Evolutionary conservation across 805 yeast species (phyloP), one percentile per base, ranked within the genome.

Genomic region (Kodamaea jinghongensis): DNA sequence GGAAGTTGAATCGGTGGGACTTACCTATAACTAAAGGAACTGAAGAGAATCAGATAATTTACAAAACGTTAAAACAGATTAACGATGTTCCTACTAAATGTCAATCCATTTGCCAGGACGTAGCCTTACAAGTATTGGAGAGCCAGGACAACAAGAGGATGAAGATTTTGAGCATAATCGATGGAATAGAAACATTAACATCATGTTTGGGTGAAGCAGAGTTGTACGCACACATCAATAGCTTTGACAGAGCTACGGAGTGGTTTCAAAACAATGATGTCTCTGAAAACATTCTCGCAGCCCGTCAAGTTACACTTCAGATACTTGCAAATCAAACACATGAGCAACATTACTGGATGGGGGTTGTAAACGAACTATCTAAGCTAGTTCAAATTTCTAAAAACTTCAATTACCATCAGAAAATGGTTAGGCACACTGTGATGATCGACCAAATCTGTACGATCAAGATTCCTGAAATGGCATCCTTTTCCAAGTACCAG

Each of bases 1-100:
- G 96, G 88, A 84, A 84, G 52, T 59, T 90, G 29, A 76, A 73
- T 31, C 75, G 77, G 36, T 90, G 97, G 97, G 83, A 83, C 39
- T 44, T 85, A 1, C 86, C 95, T 0, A 45, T 55, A 0, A 70
- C 81, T 1, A 55, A 52, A 2, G 54, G 73, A 0, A 36, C 39
- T 0, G 57, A 65, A 1, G 75, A 69, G 28, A 68, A 76, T 32
- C 74, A 73, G 31, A 61, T 68, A 2, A 58, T 81, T 2, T 87
- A 83, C 52, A 63, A 67, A 3, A 54, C 77, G 1, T 61, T 84
- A 44, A 81, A 76, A 47, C 54, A 55, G 4, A 49, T 78, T 4
- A 64, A 63, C 25, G 79, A 75, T 26, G 45, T 52, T 12, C 68
- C 66, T 0, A 4, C 23, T 3, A 32, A 45, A 6, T 13, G 46